Evolutionary conservation across 306 rosid species (phyloP), one percentile per base, ranked within the genome.

Genomic region (Ormosia emarginata): DNA sequence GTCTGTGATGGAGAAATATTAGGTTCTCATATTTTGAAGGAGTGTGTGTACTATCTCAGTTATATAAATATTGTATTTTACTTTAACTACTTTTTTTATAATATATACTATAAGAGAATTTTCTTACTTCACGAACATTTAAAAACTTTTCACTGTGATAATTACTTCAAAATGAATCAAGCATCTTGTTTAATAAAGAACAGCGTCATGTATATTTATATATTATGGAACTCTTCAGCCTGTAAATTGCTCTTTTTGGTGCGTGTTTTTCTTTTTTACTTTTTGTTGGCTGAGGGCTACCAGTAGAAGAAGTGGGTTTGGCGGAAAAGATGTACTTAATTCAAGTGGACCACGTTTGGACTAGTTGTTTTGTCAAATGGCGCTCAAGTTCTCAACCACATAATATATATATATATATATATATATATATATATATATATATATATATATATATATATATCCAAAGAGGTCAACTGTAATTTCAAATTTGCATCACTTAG

Each of bases 331-430:
- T 17, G 7, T 5, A 3, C 8, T 34, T 34, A 6, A n/a, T 40
- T 15, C 5, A 49, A 50, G 29, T 49, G 81, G 43, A 39, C 10
- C 58, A 68, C 56, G 39, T 77, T 46, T 63, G 62, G 49, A 49
- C 50, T 24, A 14, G 32, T 44, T 52, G 61, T 15, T 14, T n/a
- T 44, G 18, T 62, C 52, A 55, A 47, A 36, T 33, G 49, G 64
- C 29, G 15, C 24, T 77, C 65, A 62, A 76, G 49, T 15, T 46
- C 58, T 75, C 77, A 79, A 39, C 77, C 83, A 59, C 77, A 29
- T 30, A 0, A 0, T 24, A 24, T 24, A 0, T 24, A 24, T 24
- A 24, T 24, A 24, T 24, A 24, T 24, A 24, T 24, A 37, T 17
- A 2, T 50, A 36, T 33, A 40, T 47, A 77, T 34, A 67, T 2